Evolutionary conservation across 2,329 filamentous ascomycete genomes (phyloP).

Genomic region (Sporothrix phasma): DNA sequence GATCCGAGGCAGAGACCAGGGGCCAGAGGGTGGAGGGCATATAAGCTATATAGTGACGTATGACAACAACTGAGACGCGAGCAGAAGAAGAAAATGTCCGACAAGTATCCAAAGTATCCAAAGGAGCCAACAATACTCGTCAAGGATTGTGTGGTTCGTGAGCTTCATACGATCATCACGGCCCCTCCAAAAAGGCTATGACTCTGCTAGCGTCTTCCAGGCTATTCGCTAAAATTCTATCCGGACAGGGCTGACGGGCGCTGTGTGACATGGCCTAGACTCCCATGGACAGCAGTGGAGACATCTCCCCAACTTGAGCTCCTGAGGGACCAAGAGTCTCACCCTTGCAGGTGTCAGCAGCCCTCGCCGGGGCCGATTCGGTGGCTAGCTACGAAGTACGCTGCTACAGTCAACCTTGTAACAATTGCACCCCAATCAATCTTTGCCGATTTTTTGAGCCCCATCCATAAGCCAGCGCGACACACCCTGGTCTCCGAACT

Average conservation of each 20-base stretch:
- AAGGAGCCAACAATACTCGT: not conserved
- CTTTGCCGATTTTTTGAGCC: not conserved
- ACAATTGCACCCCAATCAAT: not conserved
- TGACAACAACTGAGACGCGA: not conserved
- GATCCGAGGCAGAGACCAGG: not conserved
- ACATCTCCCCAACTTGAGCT: too few species aligned
- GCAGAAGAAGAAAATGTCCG: not conserved
- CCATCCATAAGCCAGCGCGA: constrained; percentile 2
- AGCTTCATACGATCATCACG: not conserved
- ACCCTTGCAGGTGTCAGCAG: too few species aligned
- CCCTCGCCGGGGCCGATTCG: constrained; percentile 1
- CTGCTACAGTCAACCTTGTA: not conserved
- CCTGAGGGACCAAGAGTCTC: too few species aligned
- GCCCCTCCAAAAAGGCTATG: not conserved
- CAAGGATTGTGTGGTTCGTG: not conserved
- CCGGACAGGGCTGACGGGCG: not conserved
- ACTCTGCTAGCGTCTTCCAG: constrained; percentile 14
- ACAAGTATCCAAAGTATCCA: not conserved
- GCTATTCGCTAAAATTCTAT: constrained; percentile 9
- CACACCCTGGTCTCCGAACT: not conserved
- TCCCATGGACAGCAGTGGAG: not conserved
- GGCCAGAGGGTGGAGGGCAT: too few species aligned
- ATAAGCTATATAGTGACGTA: too few species aligned
- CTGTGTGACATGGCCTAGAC: not conserved
- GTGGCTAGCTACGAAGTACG: not conserved